Base-by-base conservation (phyloP, 2,329 filamentous ascomycete genomes). In the Aureobasidium vineae region DNA sequence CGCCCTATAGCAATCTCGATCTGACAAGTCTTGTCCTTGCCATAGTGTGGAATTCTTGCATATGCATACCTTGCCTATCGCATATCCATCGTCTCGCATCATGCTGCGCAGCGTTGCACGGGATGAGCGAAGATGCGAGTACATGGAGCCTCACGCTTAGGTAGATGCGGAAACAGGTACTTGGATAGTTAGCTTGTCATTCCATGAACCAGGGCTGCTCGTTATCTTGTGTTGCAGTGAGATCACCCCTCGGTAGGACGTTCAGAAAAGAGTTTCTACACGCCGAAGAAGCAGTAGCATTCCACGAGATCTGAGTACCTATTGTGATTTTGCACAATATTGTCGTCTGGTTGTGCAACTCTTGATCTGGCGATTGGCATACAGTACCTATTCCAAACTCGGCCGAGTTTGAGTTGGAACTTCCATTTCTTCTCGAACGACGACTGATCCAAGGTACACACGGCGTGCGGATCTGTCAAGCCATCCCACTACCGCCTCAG, bases 401-500 rank as follows among this genome's bases (percentile, higher is more conserved):
- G 61, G 61, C 49, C 61, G 49, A 54, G 33, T 43, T 36, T 45
- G 33, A 36, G 16, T 21, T 54, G 38, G 49, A 45, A 64, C 36
- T 50, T 53, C 47, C 60, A 40, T 36, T 63, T 53, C 60, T 63
- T 63, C 60, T 63, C 60, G 60, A 63, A 63, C 60, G 21, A 23
- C 36, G 47, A 31, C 36, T n/a, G 60, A 63, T 53, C 47, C 36
- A 21, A 56, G 53, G 53, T 41, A 56, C 53, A 56, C 53, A 56
- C 21, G 45, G 59, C 59, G 59, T 63, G 47, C 36, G 49, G 61
- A 43, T 54, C 47, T 54, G 61, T 54, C 61, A 53, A 64, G 61
- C 49, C 47, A 64, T 43, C 31, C 5, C 26, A 23, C 38, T 33
- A 11, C 15, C 31, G 33, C 8, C 49, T 23, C 26, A 43, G 26